phyloP scores from a whole-genome alignment of 2,329 filamentous ascomycete species.

The Pezicula radicicola region DNA sequence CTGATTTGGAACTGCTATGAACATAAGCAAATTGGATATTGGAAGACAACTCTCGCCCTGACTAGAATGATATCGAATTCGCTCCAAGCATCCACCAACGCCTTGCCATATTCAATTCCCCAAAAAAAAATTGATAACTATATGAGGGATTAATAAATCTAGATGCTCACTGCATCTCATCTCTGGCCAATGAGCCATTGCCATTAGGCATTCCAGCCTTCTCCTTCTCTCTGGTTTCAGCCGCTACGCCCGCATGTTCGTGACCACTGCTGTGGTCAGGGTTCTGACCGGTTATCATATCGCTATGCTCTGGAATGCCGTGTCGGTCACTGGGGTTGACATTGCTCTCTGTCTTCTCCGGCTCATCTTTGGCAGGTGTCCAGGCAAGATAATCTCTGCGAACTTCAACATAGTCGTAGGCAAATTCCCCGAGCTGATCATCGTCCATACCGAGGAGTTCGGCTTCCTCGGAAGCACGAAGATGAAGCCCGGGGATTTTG shows the following conservation, averaged over 20 bases:
- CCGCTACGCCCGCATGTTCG: slow-evolving; percentile 41
- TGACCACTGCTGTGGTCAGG: slow-evolving; percentile 32
- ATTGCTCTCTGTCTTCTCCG: slow-evolving; percentile 47
- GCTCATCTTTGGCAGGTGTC: slow-evolving; percentile 72
- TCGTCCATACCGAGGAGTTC: slow-evolving; percentile 88
- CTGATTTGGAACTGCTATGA: too few relatives aligned
- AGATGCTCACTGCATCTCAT: too few relatives aligned
- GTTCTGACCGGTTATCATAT: slow-evolving; percentile 59
- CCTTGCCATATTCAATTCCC: too few relatives aligned
- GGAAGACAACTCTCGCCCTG: too few relatives aligned
- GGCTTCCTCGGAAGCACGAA: slow-evolving; percentile 77
- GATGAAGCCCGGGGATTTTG: slow-evolving; percentile 71
- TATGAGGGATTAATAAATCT: too few relatives aligned
- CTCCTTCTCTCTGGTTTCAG: slow-evolving; percentile 35
- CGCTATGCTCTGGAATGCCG: slow-evolving; percentile 67
- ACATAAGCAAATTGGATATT: too few relatives aligned
- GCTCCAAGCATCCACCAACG: too few relatives aligned
- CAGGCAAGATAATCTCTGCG: slow-evolving; percentile 85
- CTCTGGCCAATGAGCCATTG: too few relatives aligned
- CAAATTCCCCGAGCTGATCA: slow-evolving; percentile 86
- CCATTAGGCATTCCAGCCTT: slow-evolving; percentile 6
- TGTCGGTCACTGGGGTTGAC: slow-evolving; percentile 64
- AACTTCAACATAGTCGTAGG: slow-evolving; percentile 88
- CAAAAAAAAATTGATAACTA: too few relatives aligned
- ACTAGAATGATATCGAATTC: too few relatives aligned